These are phyloP conservation scores for Xylariaceae sp. DNA, from an alignment of 2,329 filamentous ascomycete species.

Conservation along the genomic window DNA sequence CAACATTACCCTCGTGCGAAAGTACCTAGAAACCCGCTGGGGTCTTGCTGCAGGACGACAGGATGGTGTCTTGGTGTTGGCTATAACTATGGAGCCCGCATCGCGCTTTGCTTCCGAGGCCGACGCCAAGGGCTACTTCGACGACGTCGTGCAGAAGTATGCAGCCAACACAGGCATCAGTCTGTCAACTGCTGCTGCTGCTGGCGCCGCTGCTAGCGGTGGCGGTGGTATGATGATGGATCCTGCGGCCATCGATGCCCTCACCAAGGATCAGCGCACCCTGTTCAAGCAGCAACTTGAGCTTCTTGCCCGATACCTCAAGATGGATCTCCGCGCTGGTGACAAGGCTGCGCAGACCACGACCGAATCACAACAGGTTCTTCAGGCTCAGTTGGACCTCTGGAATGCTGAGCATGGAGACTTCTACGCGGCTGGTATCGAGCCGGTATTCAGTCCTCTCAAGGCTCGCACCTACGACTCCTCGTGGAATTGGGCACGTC, in stretches of 20 bases:
- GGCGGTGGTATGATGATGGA: conserved; percentile 99
- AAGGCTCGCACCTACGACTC: conserved; percentile 97
- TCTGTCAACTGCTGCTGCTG: conserved; percentile 69
- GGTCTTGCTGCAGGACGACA: conserved; percentile 81
- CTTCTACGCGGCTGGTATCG: conserved; percentile 90
- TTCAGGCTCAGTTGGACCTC: conserved; percentile 89
- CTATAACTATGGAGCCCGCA: conserved; percentile 87
- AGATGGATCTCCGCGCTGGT: conserved; percentile 93
- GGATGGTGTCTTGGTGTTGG: conserved; percentile 82
- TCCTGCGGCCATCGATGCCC: conserved; percentile 88
- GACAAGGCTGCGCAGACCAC: conserved; percentile 87
- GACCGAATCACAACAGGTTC: conserved; percentile 76
- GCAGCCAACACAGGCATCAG: conserved; percentile 77
- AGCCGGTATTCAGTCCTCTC: conserved; percentile 85
- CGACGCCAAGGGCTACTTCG: conserved; percentile 89
- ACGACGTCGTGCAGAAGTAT: conserved; percentile 85
- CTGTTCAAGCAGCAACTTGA: conserved; percentile 98
- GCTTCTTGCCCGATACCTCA: conserved; percentile 88
- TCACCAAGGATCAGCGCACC: conserved; percentile 93
- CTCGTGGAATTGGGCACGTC: conserved; percentile 98
- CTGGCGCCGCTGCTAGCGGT: conserved; percentile 64
- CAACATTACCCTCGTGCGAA: conserved; percentile 93
- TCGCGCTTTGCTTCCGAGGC: conserved; percentile 81
- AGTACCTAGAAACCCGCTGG: conserved; percentile 93
- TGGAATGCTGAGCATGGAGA: conserved; percentile 96